Base-by-base conservation (phyloP, 768 basidiomycete genomes). In the Gelatoporia subvermispora region DNA sequence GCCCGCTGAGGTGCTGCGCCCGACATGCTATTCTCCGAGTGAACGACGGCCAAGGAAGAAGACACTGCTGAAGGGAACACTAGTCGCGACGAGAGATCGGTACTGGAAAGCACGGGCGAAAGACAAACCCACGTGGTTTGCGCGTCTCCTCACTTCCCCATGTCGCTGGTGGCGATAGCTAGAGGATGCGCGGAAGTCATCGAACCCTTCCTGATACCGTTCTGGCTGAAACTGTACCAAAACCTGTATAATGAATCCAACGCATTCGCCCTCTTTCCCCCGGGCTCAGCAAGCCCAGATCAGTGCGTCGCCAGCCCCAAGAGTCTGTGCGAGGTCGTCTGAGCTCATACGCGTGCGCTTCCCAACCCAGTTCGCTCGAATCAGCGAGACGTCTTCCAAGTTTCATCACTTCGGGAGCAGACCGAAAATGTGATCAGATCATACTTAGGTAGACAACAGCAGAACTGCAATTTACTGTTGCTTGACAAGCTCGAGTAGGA, bases 281-380 rank as follows among this genome's bases (percentile, higher is more conserved):
- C 67, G 57, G 3, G 88, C 91, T 42, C 84, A 84, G 58, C 91
- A 93, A 58, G 88, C 90, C 34, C 90, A 92, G 67, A 92, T 89
- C 52, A 86, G 90, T 92, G 54, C 43, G 88, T 73, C n/a, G 22
- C 38, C 23, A 16, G 5, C 38, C 46, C 17, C 48, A 16, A n/a
- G 41, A 3, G 4, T 38, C 8, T 18, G 38, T 9, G 13, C 47
- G 24, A n/a, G 8, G 43, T 38, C n/a, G 37, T 49, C 41, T 49
- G 36, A 53, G 55, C 48, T 56, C 41, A 53, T 50, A 36, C 35
- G 23, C n/a, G 34, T 36, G 44, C 41, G 38, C 28, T 35, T 10
- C 23, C 34, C 36, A 22, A 16, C 23, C 8, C 61, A 93, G 91
- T 93, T 62, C 78, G 91, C 50, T 85, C 90, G 34, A 85, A 89